Evolutionary conservation across 1,284 basidiomycete species (phyloP), one percentile per base, ranked within the genome.

Genomic region (Erythrobasidium hasegawianum): DNA sequence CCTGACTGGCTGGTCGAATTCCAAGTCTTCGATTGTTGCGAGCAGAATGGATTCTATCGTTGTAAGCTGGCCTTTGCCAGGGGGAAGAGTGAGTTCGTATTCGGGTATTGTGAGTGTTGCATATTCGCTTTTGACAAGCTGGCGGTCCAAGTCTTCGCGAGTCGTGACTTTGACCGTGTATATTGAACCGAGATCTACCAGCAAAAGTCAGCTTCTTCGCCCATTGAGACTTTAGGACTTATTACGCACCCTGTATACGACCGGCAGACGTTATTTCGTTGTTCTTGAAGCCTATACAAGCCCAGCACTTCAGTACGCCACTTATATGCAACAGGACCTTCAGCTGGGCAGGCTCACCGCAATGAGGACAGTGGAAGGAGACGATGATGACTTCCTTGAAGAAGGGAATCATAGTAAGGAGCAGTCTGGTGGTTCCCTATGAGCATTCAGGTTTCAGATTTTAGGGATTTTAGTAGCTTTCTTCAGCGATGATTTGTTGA

Each of bases 201-300:
- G 41, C 49, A 38, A 22, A 47, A 38, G 43, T 47, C 43, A 47
- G 43, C 43, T 47, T 33, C 14, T n/a, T 16, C 57, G 27, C 22
- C 18, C 13, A 20, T 45, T 69, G 50, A 61, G 59, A 54, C 47
- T n/a, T 33, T 13, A 14, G 18, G 4, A 24, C n/a, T 20, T 18
- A 18, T 33, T 10, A 79, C 86, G 71, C 73, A 90, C 92, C 85
- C 81, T 90, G 85, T 67, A 97, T 95, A 67, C 83, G 78, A 7
- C 91, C 90, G 0, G 96, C 96, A 9, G 88, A 86, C 75, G 97
- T 93, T 55, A 97, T 88, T 78, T 98, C 95, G 75, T 94, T 98
- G 79, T 99, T 97, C 47, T 84, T 78, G 73, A 70, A 69, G 52
- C 71, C 72, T 72, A 57, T 13, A 16, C 16, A 11, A 16, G 22